Base-by-base conservation (phyloP, 805 yeast species). In the Candida succiphila region DNA sequence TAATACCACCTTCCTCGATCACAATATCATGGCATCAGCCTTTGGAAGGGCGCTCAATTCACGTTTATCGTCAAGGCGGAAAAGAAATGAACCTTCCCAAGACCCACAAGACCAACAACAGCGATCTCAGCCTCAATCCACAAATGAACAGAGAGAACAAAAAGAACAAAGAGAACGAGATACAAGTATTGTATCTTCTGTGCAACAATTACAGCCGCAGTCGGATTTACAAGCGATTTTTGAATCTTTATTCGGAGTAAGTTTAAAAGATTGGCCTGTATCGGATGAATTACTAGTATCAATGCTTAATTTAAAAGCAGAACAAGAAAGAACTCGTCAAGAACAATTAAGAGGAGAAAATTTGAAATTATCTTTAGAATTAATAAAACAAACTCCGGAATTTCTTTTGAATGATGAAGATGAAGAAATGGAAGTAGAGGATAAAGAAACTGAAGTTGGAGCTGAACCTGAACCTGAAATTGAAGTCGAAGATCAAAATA, bases 261-360 rank as follows among this genome's bases (percentile, higher is more conserved):
- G 20, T 13, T 16, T 28, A 16, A 19, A 18, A 18, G 24, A 28
- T 19, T 52, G 59, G 58, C 61, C 64, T 3, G 59, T 51, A 34
- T 50, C 47, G 13, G 44, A 50, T 15, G 64, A 61, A 17, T 52
- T 67, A 2, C 43, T 67, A 18, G 46, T 54, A 26, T 62, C 57
- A 20, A 41, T 65, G 31, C 42, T 68, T 13, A 42, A 45, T 21
- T 51, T 61, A 24, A 57, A 57, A 42, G 51, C 53, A 2, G 70
- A 65, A 37, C 67, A 67, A 41, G 73, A 66, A 36, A 54, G 51
- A 35, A 57, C 69, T 4, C 56, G 48, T 36, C 67, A 58, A 33
- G 69, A 65, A 34, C 45, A 54, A 25, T 36, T 54, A 22, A 57
- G 55, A 33, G 43, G 48, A 24, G 58, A 58, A 24, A 57, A 52